Percentiles rank a stretch among this genome's conserved stretches.
Evolutionary conservation across 441 rosid genomes (phyloP).

Genomic region (Adansonia grandidieri): DNA sequence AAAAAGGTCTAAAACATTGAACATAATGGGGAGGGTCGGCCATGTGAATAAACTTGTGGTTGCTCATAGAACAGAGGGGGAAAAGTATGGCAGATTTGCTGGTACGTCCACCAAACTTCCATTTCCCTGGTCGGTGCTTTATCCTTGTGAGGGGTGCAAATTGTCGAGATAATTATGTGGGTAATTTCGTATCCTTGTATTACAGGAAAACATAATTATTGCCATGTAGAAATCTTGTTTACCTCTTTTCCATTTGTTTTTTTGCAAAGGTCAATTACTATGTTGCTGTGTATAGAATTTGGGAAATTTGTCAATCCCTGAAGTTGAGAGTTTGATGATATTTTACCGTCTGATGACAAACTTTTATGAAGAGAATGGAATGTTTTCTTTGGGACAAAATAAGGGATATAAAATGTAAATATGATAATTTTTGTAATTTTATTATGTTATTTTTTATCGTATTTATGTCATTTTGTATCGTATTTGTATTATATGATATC

Average conservation of each 20-base stretch:
- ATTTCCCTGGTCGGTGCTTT: conserved; percentile 41
- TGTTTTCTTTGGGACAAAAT: neutral
- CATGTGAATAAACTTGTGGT: conserved; percentile 31
- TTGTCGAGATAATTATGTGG: conserved; percentile 23
- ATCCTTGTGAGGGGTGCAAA: neutral
- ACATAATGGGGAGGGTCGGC: neutral
- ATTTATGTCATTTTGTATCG: neutral
- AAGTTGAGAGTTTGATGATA: too few relatives aligned
- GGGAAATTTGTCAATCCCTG: too few relatives aligned
- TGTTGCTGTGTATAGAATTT: neutral
- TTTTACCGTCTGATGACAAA: too few relatives aligned
- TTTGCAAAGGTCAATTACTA: neutral
- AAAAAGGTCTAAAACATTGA: conserved; percentile 26
- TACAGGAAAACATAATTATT: conserved; percentile 29
- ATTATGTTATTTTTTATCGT: too few relatives aligned
- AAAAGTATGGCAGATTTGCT: conserved; percentile 9
- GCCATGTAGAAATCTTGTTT: conserved; percentile 20
- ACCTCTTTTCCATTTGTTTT: neutral
- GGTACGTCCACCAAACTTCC: conserved; percentile 42
- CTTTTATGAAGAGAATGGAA: too few relatives aligned
- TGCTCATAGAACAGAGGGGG: neutral
- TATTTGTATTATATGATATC: neutral
- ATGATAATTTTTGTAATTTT: too few relatives aligned
- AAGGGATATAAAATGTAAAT: neutral
- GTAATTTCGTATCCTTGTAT: conserved; percentile 23